Conservation (phyloP, 2,329 filamentous ascomycete species). For the Purpureocillium lavendulum region DNA sequence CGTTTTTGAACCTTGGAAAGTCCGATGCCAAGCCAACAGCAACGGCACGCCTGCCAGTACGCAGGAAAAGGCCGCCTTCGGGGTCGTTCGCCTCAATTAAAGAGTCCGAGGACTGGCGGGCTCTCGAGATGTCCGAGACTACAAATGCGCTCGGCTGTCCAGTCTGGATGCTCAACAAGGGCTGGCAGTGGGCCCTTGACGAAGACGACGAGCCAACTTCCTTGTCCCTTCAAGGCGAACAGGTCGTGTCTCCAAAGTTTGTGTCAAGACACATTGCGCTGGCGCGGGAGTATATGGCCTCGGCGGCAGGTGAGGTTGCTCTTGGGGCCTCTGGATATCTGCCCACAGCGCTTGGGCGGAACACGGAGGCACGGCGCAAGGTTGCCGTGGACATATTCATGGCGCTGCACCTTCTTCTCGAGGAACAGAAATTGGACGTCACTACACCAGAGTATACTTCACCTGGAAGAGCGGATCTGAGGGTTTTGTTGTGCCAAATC, state of each 20-base stretch:
- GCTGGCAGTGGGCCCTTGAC: conserved; percentile 67
- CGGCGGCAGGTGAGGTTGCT: conserved; percentile 45
- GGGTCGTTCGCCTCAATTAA: conserved; percentile 25
- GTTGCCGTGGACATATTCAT: conserved; percentile 61
- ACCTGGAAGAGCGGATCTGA: conserved; percentile 43
- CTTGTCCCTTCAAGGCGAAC: conserved; percentile 15
- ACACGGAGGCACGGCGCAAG: conserved; percentile 48
- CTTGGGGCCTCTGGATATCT: conserved; percentile 51
- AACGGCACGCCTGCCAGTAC: conserved; percentile 17
- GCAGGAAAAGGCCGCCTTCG: conserved; percentile 22
- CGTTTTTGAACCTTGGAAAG: conserved; percentile 53
- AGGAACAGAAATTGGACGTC: conserved; percentile 78
- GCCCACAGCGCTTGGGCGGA: conserved; percentile 48
- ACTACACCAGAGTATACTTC: conserved; percentile 35
- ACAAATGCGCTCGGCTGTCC: conserved; percentile 41
- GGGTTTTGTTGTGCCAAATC: conserved; percentile 73
- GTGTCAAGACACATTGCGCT: conserved; percentile 45
- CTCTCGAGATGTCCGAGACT: conserved; percentile 36
- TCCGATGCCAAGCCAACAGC: conserved; percentile 15
- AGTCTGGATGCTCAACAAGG: conserved; percentile 50
- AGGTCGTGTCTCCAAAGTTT: conserved; percentile 27
- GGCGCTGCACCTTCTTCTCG: conserved; percentile 75
- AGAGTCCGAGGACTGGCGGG: conserved; percentile 36
- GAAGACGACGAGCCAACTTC: conserved; percentile 26
- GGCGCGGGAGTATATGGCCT: conserved; percentile 57